Evolutionary conservation across 2,329 filamentous ascomycete species (phyloP).

Genomic region (Apiospora sp.): DNA sequence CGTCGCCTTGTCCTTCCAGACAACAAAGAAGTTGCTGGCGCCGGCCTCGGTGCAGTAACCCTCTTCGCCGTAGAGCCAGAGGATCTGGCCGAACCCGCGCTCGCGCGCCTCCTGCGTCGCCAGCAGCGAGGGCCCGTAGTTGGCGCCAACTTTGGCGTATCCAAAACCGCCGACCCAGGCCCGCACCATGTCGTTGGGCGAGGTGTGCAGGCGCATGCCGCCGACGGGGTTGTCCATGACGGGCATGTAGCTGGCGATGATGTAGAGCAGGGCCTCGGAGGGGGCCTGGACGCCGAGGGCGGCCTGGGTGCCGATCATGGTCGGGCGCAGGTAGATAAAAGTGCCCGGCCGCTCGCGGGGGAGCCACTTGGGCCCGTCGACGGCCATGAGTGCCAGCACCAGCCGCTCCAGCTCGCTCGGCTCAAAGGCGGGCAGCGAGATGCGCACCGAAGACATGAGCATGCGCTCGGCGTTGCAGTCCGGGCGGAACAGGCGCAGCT

Average conservation of each 20-base stretch:
- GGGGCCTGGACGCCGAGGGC: slow-evolving; percentile 84
- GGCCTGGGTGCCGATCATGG: slow-evolving; percentile 82
- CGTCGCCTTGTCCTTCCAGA: slow-evolving; percentile 72
- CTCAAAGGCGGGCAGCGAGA: slow-evolving; percentile 71
- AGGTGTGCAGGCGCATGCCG: slow-evolving; percentile 79
- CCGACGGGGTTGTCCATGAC: slow-evolving; percentile 58
- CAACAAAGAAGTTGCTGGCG: slow-evolving; percentile 89
- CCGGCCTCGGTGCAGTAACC: slow-evolving; percentile 88
- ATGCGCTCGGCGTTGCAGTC: slow-evolving; percentile 67
- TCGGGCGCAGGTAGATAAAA: slow-evolving; percentile 87
- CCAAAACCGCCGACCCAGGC: slow-evolving; percentile 95
- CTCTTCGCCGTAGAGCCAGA: slow-evolving; percentile 89
- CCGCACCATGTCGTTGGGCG: slow-evolving; percentile 81
- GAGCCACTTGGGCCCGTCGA: slow-evolving; percentile 82
- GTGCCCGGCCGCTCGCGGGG: slow-evolving; percentile 71
- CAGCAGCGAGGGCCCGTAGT: slow-evolving; percentile 86
- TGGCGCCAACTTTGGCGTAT: slow-evolving; percentile 90
- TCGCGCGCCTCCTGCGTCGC: slow-evolving; percentile 78
- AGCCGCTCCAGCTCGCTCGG: slow-evolving; percentile 69
- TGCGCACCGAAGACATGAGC: slow-evolving; percentile 57
- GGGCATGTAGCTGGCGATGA: slow-evolving; percentile 74
- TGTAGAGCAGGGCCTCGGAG: slow-evolving; percentile 85
- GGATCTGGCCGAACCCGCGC: slow-evolving; percentile 83
- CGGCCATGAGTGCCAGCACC: slow-evolving; percentile 70
- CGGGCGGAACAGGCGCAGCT: slow-evolving; percentile 72